Conservation (phyloP, 192 early-diverging fungal genomes). For the Coemansia asiatica region DNA sequence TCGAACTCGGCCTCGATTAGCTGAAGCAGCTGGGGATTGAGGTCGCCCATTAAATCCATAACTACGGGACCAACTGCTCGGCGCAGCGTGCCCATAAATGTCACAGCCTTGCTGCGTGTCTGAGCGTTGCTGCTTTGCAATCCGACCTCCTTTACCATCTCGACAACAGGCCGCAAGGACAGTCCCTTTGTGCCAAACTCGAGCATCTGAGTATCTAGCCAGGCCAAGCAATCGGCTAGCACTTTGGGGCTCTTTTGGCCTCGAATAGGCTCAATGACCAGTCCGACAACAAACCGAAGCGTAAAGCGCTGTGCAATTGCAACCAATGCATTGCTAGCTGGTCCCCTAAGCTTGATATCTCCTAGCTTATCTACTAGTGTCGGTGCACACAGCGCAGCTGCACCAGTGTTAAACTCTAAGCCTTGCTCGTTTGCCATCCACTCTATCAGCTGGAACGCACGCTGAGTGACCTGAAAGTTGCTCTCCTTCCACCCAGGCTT, state of each 20-base stretch:
- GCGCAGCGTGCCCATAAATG: constrained; percentile 78
- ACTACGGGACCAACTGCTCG: constrained; percentile 81
- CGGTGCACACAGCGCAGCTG: constrained; percentile 71
- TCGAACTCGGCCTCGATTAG: constrained; percentile 92
- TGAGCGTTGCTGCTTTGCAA: constrained; percentile 82
- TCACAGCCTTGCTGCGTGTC: constrained; percentile 78
- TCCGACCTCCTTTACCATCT: constrained; percentile 73
- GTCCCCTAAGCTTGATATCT: constrained; percentile 91
- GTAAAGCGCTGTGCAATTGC: constrained; percentile 73
- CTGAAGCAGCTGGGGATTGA: constrained; percentile 77
- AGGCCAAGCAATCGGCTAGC: constrained; percentile 79
- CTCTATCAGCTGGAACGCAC: constrained; percentile 74
- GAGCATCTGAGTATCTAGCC: constrained; percentile 80
- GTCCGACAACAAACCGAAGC: constrained; percentile 78
- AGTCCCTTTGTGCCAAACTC: constrained; percentile 91
- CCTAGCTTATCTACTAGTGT: constrained; percentile 89
- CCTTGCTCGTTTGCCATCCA: constrained; percentile 61
- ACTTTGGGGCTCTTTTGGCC: constrained; percentile 89
- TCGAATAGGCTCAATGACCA: constrained; percentile 74
- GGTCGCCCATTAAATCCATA: constrained; percentile 81
- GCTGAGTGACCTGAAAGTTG: constrained; percentile 90
- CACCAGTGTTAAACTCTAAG: constrained; percentile 67
- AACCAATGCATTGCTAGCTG: constrained; percentile 76
- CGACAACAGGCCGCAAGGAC: constrained; percentile 73
- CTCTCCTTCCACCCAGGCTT: constrained; percentile 97